Evolutionary conservation across 2,329 filamentous ascomycete species (phyloP), one percentile per base, ranked within the genome.

Genomic region (Metarhizium robertsii): DNA sequence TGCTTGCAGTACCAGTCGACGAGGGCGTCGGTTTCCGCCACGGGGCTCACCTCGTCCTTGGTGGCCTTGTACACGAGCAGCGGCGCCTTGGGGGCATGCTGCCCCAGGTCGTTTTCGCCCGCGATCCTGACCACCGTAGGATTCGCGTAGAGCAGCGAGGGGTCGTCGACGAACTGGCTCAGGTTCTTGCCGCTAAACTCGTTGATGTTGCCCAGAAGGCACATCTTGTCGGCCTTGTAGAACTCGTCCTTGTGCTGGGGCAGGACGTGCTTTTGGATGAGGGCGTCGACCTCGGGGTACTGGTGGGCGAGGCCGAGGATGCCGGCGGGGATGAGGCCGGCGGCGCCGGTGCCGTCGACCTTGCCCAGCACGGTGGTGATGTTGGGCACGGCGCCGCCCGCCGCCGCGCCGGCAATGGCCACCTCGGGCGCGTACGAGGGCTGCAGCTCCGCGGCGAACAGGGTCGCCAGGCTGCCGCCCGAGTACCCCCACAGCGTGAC

Each of bases 401-500:
- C 55, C 1, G 62, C 65, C 5, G 61, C 63, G 13, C 66, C 65
- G 14, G 55, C 60, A 42, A 67, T 64, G 2, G 52, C 40, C 6
- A 65, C 55, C 40, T 63, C 64, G 0, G 61, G 64, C 8, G 65
- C 64, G 52, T 65, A 67, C 6, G 38, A 48, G 2, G 62, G 60
- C 52, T 67, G 62, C 54, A 67, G 52, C 51, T 64, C 62, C 6
- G 62, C 63, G 1, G 64, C 66, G 57, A 59, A 62, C 29, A 59
- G 57, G 3, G 62, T 58, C 2, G 61, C 61, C 6, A 61, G 16
- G 18, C 59, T 61, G 25, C 63, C 65, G 3, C 63, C 64, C 29
- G 64, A 67, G 56, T 67, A 67, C 8, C 65, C 66, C 77, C 78
- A 82, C 53, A 81, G 65, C 2, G 73, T 69, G 46, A 74, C 63